Evolutionary conservation across 148 eudicot genomes (phyloP).

Genomic region (Rhododendron vialii): DNA sequence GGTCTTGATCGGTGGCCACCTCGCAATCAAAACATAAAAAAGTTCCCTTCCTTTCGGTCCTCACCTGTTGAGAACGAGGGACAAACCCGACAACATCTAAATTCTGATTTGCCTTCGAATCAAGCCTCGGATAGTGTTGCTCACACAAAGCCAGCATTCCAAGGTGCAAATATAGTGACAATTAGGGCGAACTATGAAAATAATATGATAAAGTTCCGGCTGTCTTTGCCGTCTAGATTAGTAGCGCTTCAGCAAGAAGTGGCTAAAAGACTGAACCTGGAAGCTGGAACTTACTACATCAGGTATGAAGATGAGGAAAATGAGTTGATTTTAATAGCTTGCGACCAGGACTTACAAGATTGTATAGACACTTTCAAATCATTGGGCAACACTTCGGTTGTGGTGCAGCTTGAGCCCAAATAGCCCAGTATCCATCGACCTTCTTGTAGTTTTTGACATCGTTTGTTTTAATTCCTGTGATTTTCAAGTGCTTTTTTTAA

Average conservation of each 20-base stretch:
- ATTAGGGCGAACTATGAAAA: background rate
- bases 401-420: too few relatives aligned
- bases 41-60: too few relatives aligned
- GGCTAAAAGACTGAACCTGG: background rate
- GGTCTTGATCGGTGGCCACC: background rate
- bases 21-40: too few relatives aligned
- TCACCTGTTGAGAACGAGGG: too few relatives aligned
- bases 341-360: too few relatives aligned
- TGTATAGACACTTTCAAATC: too few relatives aligned
- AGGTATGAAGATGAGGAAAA: background rate
- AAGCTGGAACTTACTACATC: background rate
- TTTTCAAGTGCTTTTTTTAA: too few relatives aligned
- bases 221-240: background rate
- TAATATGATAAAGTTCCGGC: background rate
- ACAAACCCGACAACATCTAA: too few relatives aligned
- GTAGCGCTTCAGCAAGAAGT: background rate
- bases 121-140: background rate
- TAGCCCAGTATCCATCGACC: too few relatives aligned
- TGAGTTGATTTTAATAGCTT: background rate
- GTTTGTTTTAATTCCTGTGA: too few relatives aligned
- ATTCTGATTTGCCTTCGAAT: background rate
- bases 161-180: background rate
- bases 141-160: background rate
- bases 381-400: too few relatives aligned
- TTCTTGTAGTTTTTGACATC: too few relatives aligned